Evolutionary conservation across 2,329 filamentous ascomycete genomes (phyloP).

Genomic region (Daldinia sp.): DNA sequence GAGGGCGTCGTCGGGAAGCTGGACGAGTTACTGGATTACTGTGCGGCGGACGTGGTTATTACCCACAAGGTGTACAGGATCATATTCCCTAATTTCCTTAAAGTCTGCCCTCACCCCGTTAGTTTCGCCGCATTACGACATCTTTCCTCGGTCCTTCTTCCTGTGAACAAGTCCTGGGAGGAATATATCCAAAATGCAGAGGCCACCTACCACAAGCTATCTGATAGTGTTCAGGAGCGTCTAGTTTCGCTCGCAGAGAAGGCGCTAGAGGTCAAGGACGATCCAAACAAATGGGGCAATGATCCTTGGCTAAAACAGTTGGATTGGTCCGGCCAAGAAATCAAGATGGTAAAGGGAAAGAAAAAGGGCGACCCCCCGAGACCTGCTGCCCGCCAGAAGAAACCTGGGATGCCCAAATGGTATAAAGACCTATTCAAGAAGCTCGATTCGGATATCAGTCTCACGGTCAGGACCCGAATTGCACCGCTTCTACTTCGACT

Average conservation of each 20-base stretch:
- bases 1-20: conserved; percentile 76
- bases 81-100: conserved; percentile 89
- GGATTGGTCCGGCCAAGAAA: conserved; percentile 94
- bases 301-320: conserved; percentile 95
- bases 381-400: conserved; percentile 86
- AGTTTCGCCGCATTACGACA: conserved; percentile 95
- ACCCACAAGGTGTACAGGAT: conserved; percentile 95
- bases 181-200: conserved; percentile 87
- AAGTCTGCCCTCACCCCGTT: conserved; percentile 94
- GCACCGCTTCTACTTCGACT: conserved; percentile 86
- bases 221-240: conserved; percentile 81
- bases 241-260: conserved; percentile 79
- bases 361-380: conserved; percentile 84
- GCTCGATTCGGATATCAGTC: conserved; percentile 70
- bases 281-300: conserved; percentile 75
- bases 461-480: conserved; percentile 89
- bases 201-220: conserved; percentile 81
- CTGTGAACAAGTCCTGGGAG: conserved; percentile 89
- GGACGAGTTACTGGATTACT: conserved; percentile 90
- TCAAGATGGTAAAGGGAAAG: conserved; percentile 91
- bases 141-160: conserved; percentile 91
- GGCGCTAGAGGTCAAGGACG: conserved; percentile 78
- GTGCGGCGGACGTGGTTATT: conserved; percentile 91
- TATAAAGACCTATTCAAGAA: conserved; percentile 90
- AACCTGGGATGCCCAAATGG: conserved; percentile 94